These are phyloP conservation scores for Xylariaceae sp. DNA, from an alignment of 2,329 filamentous ascomycete genomes.

Conservation along the genomic window DNA sequence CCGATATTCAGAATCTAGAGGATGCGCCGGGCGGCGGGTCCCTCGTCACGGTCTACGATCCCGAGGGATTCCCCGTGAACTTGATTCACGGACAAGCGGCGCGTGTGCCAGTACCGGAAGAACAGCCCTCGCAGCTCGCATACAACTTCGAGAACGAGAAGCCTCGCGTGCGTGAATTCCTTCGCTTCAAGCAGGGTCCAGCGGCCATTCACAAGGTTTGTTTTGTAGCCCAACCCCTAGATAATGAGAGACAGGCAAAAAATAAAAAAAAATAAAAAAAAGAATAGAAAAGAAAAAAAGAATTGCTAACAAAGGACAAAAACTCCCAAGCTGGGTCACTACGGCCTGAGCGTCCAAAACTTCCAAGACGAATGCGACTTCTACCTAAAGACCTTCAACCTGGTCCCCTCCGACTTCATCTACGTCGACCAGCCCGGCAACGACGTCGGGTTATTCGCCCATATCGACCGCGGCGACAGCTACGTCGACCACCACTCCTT, in stretches of 20 bases:
- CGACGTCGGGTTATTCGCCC: conserved; percentile 12
- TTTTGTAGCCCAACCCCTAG: neutral
- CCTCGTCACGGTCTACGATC: conserved; percentile 11
- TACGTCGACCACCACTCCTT: conserved; percentile 18
- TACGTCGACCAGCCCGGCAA: conserved; percentile 13
- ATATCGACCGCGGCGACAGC: conserved; percentile 16
- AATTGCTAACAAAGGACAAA: too few species aligned
- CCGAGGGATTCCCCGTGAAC: conserved; percentile 13
- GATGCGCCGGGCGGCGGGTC: conserved; percentile 10
- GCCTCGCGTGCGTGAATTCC: conserved; percentile 15
- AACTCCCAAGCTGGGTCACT: conserved; percentile 11
- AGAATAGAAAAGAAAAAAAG: too few species aligned
- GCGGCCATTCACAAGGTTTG: conserved; percentile 17
- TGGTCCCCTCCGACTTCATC: conserved; percentile 16
- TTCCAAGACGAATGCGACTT: conserved; percentile 12
- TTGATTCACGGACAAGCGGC: conserved; percentile 12
- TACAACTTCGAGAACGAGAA: conserved; percentile 18
- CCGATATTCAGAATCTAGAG: conserved; percentile 10
- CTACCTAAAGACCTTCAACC: conserved; percentile 16
- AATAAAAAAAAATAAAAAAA: neutral
- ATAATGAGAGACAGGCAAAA: neutral
- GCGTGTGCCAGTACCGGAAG: conserved; percentile 7
- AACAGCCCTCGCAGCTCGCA: conserved; percentile 11
- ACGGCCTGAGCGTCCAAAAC: conserved; percentile 15
- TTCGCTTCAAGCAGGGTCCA: conserved; percentile 15